Evolutionary conservation across 106 monocot genomes (phyloP).

Genomic region (Amphibolis antarctica): DNA sequence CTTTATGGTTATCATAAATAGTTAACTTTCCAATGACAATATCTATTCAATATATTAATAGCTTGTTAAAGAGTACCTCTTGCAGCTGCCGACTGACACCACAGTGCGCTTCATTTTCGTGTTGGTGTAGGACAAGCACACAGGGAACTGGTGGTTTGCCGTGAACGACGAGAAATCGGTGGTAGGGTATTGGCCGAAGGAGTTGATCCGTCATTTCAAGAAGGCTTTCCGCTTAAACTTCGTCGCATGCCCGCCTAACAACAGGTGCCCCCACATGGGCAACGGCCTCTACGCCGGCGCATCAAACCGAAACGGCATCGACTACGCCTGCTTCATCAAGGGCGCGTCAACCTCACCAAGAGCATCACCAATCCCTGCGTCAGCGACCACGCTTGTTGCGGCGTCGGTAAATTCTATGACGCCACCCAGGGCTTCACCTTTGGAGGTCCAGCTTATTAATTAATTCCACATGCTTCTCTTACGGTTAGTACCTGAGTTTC

Average conservation of each 20-base stretch:
- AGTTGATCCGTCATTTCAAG: neutral
- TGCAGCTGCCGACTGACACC: neutral
- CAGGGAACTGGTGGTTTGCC: conserved; percentile 8
- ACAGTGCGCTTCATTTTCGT: neutral
- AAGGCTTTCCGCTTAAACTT: neutral
- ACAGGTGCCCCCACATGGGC: neutral
- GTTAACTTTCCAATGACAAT: too few relatives aligned
- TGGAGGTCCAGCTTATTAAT: conserved; percentile 1
- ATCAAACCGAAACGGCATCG: neutral
- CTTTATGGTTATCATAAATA: too few relatives aligned
- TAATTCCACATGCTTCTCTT: too few relatives aligned
- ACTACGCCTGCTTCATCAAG: neutral
- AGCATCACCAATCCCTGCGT: neutral
- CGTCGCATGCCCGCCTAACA: neutral
- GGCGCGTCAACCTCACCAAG: neutral
- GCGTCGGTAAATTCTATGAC: neutral
- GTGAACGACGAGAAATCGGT: neutral
- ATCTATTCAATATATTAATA: too few relatives aligned
- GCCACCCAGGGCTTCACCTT: neutral
- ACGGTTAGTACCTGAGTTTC: too few relatives aligned
- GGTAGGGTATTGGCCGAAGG: conserved; percentile 1
- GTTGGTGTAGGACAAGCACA: neutral
- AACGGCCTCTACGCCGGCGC: neutral
- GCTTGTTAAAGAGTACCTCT: neutral
- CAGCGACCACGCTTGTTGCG: neutral